Percentiles rank a stretch among this genome's conserved stretches.
Conservation (phyloP, 768 basidiomycete species). For the Russula sp. region DNA sequence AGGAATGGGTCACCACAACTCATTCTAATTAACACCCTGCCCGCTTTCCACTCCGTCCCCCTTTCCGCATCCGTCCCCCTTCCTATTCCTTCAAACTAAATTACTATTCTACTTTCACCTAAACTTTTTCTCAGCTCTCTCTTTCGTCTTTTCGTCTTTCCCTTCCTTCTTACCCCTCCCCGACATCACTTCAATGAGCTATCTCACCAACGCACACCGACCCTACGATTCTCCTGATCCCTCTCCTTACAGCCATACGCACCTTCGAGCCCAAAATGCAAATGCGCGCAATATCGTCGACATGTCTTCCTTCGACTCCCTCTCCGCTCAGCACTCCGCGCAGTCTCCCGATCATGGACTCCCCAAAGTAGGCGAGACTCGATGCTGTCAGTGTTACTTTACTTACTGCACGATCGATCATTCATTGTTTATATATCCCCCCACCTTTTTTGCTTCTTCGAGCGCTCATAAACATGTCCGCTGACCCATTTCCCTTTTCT, state of each 20-base stretch:
- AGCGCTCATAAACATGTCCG: constrained; percentile 25
- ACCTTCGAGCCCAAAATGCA: constrained; percentile 16
- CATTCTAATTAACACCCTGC: constrained; percentile 20
- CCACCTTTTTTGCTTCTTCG: constrained; percentile 31
- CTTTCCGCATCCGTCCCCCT: constrained; percentile 21
- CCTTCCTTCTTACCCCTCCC: constrained; percentile 13
- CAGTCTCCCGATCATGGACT: constrained; percentile 28
- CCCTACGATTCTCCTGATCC: constrained; percentile 30
- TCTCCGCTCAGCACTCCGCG: constrained; percentile 32
- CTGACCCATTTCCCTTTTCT: constrained; percentile 26
- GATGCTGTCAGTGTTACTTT: constrained; percentile 58
- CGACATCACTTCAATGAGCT: constrained; percentile 30
- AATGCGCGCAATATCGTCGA: constrained; percentile 25
- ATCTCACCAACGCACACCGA: constrained; percentile 29
- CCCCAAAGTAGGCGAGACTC: constrained; percentile 55
- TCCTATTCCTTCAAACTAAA: not conserved
- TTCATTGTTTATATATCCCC: constrained; percentile 38
- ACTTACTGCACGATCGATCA: constrained; percentile 30
- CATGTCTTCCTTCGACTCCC: constrained; percentile 32
- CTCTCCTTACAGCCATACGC: constrained; percentile 26
- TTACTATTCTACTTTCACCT: constrained; percentile 22
- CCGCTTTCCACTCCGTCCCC: constrained; percentile 22
- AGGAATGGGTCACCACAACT: constrained; percentile 10
- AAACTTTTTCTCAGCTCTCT: constrained; percentile 12
- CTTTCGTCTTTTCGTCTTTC: constrained; percentile 20